Evolutionary conservation across 169 alveolate genomes (phyloP).

Genomic region (Plasmodium chabaudi): DNA sequence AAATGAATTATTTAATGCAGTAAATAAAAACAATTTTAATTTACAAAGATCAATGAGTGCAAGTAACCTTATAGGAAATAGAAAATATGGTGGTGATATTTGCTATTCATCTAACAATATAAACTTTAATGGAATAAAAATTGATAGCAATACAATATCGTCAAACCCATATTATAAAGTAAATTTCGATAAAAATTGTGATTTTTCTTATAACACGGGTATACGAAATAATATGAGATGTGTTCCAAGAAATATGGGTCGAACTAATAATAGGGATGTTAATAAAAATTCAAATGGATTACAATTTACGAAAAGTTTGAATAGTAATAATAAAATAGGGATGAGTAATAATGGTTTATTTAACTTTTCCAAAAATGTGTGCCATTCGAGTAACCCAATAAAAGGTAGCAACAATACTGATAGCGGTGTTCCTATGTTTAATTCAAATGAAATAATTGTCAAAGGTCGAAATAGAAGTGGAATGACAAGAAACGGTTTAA

Average conservation of each 20-base stretch:
- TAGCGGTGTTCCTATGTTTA: not conserved
- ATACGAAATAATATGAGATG: not conserved
- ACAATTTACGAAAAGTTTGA: conserved; percentile 43
- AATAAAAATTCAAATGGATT: conserved; percentile 8
- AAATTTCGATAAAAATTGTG: not conserved
- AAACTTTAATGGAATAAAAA: not conserved
- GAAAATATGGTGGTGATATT: not conserved
- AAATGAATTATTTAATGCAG: conserved; percentile 44
- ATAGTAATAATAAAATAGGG: not conserved
- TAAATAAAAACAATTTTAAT: conserved; percentile 33
- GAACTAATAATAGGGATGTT: not conserved
- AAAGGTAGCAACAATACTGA: not conserved
- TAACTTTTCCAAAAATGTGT: not conserved
- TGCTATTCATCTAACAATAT: not conserved
- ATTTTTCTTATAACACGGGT: not conserved
- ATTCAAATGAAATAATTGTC: conserved; percentile 1
- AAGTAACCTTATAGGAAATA: conserved; percentile 1
- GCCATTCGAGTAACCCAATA: not conserved
- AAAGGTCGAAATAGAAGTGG: not conserved
- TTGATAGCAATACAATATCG: not conserved
- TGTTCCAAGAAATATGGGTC: not conserved
- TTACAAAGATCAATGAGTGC: conserved; percentile 59
- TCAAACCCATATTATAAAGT: no score
- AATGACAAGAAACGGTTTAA: not conserved
- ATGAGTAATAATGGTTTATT: not conserved